Conservation (phyloP, 139 green algal species). For the Chlamydomonas incerta region DNA sequence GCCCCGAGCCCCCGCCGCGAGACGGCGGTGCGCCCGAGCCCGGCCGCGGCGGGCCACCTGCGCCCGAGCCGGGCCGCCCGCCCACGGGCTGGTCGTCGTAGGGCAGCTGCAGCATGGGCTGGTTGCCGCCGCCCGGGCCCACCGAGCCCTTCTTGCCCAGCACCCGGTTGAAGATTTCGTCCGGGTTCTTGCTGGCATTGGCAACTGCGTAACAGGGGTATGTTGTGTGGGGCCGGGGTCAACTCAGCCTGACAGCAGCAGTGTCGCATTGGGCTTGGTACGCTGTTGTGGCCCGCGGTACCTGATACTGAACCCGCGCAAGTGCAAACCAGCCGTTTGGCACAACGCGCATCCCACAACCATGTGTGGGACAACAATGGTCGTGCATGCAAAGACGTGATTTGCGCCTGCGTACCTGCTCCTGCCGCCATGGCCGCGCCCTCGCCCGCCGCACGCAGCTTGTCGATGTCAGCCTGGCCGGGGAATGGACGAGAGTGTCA, state of each 20-base stretch:
- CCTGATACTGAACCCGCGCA: too few relatives aligned
- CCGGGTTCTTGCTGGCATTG: conserved; percentile 48
- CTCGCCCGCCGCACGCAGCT: conserved; percentile 68
- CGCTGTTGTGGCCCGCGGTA: too few relatives aligned
- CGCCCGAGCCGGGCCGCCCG: background rate
- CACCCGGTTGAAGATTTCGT: conserved; percentile 73
- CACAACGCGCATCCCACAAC: too few relatives aligned
- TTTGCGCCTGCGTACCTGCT: background rate
- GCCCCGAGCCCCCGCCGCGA: background rate
- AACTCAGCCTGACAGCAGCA: too few relatives aligned
- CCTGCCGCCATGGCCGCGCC: conserved; percentile 41
- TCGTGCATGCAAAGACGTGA: too few relatives aligned
- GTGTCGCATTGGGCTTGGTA: too few relatives aligned
- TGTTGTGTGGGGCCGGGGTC: too few relatives aligned
- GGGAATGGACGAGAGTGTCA: too few relatives aligned
- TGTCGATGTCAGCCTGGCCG: conserved; percentile 88
- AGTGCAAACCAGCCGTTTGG: too few relatives aligned
- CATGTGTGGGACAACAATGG: too few relatives aligned
- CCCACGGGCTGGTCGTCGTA: conserved; percentile 47
- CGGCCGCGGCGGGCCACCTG: background rate
- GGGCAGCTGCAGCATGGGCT: conserved; percentile 16
- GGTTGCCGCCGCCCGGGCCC: background rate
- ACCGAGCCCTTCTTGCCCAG: conserved; percentile 40
- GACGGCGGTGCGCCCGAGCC: background rate
- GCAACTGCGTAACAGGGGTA: too few relatives aligned